Base-by-base conservation (phyloP, 805 yeast species). In the Maudiozyma saulgeensis region DNA sequence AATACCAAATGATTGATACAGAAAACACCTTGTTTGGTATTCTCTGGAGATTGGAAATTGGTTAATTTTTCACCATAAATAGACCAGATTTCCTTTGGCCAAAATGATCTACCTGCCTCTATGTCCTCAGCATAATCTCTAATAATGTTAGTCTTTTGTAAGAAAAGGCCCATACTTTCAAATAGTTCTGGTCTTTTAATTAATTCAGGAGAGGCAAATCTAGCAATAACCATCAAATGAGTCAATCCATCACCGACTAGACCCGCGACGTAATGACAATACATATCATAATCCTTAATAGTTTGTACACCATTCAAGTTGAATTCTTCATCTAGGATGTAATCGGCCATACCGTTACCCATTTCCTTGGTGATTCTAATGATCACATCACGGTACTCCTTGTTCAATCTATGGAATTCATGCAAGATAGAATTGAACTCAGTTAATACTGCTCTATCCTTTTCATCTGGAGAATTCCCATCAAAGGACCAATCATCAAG, bases 271-370 rank as follows among this genome's bases (percentile, higher is more conserved):
- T 90, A 87, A 69, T 90, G 90, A 69, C 99, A 93, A 72, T 93
- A 93, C 53, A 84, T 73, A 64, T 93, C 90, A 64, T 85, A 93
- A 62, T 89, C 98, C 52, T 77, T 73, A 43, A 86, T 65, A 1
- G 96, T 87, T 45, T 71, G 72, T 44, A 93, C 82, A 1, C 98
- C 98, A 53, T 80, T 79, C 56, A 77, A 64, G 65, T 87, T 88
- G 71, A 87, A 87, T 53, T 82, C 76, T 46, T 84, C 93, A 61
- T 84, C 81, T 58, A 77, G 72, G 48, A 86, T 81, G 68, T 90
- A 93, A 62, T 87, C 89, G 32, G 98, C 98, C 99, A 93, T 93
- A 49, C 99, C 99, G 57, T 87, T 81, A 50, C 98, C 99, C 99
- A 93, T 93, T 66, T 83, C 75, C 50, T 72, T 57, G 44, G 96